These are phyloP conservation scores for Suillus sp. DNA, from an alignment of 768 basidiomycete species.

Conservation along the genomic window DNA sequence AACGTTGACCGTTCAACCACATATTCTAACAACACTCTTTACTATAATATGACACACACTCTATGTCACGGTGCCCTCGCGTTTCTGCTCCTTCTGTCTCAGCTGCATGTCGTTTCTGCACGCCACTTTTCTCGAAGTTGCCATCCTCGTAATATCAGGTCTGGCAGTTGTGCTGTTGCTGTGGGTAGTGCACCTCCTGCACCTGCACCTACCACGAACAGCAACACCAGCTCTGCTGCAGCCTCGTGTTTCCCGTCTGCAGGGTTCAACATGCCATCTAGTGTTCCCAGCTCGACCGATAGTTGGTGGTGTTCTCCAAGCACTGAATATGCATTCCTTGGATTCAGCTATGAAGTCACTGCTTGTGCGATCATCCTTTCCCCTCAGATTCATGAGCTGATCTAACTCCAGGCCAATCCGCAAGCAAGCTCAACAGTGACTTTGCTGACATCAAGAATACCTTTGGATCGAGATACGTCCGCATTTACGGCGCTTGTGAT, in stretches of 20 bases:
- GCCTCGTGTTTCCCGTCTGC: slow-evolving; percentile 41
- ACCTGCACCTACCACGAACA: not conserved
- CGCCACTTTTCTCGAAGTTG: slow-evolving; percentile 20
- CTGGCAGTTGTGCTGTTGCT: not conserved
- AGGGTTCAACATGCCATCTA: slow-evolving; percentile 56
- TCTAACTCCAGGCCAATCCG: slow-evolving; percentile 54
- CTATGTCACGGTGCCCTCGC: slow-evolving; percentile 5
- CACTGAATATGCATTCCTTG: slow-evolving; percentile 75
- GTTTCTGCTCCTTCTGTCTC: slow-evolving; percentile 18
- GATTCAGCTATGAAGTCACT: slow-evolving; percentile 76
- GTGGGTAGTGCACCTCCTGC: not conserved
- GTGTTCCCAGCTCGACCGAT: slow-evolving; percentile 44
- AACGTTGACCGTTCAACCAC: slow-evolving; percentile 1
- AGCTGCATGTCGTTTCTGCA: slow-evolving; percentile 13
- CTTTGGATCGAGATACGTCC: slow-evolving; percentile 69
- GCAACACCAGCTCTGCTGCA: slow-evolving; percentile 1
- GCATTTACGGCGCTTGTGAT: slow-evolving; percentile 46
- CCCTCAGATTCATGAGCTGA: not conserved
- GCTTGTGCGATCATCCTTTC: slow-evolving; percentile 45
- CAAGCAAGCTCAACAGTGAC: slow-evolving; percentile 48
- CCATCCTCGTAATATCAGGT: slow-evolving; percentile 1
- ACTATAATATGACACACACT: slow-evolving; percentile 17
- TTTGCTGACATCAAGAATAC: slow-evolving; percentile 60
- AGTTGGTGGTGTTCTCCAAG: slow-evolving; percentile 67
- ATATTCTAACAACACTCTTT: slow-evolving; percentile 1